Base-by-base conservation (phyloP, 768 basidiomycete genomes). In the Auriscalpium microsporum region DNA sequence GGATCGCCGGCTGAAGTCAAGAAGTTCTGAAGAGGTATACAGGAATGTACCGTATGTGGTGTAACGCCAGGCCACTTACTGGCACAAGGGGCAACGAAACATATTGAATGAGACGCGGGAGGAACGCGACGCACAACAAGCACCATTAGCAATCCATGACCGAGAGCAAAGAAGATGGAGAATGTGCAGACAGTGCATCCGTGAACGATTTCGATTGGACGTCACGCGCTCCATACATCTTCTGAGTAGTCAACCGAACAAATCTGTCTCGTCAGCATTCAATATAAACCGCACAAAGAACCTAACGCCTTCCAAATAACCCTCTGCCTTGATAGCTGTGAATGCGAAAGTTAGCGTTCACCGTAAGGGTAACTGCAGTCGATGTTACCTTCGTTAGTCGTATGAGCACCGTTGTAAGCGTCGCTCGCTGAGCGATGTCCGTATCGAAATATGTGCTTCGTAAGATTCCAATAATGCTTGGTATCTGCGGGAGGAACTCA, bases 371-470 rank as follows among this genome's bases (percentile, higher is more conserved):
- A 21, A 16, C 53, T 16, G 42, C 11, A 10, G 36, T 48, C 2
- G 2, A 63, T 62, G 50, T 55, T 55, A 68, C 69, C 56, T 59
- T 70, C 69, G 59, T 69, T 66, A 16, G 69, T 57, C 9, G 69
- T 68, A 55, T 70, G 69, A 37, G 65, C 61, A 4, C 62, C 62
- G 21, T 60, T 59, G 28, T 52, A 45, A 52, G 66, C 56, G 52
- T 60, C 58, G 3, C 58, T 63, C 3, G 58, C 52, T 51, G 60
- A 60, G 42, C 60, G 58, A 57, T 71, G 67, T 50, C 61, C 65
- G 61, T 76, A 79, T 44, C 77, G 75, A 67, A 76, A 76, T 54
- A 78, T 78, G 57, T 77, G 71, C 36, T 58, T 60, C 19, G 77
- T 76, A 23, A 79, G 68, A 53, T 68, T 67, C 77, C 76, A 77